A percentile compares a stretch with the other conserved stretches of the same genome.
These are phyloP conservation scores for Chaetomium sp. DNA, from an alignment of 2,329 filamentous ascomycete genomes.

Conservation along the genomic window DNA sequence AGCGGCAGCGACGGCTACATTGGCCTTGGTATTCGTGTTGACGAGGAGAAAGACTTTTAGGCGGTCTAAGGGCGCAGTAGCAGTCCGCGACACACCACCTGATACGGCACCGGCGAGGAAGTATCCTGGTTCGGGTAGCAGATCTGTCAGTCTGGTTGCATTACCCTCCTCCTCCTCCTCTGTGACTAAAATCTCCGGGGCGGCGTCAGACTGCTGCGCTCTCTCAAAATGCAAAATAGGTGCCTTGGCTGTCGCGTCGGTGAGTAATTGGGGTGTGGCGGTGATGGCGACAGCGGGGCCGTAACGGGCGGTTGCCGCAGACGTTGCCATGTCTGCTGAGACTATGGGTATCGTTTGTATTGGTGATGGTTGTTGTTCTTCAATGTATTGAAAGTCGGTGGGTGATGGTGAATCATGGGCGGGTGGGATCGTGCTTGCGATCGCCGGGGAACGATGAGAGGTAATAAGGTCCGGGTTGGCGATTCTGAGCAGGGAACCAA, in stretches of 20 bases:
- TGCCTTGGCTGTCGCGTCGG: conserved; percentile 11
- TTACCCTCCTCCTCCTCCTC: conserved; percentile 31
- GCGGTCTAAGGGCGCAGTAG: conserved; percentile 91
- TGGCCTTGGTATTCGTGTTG: conserved; percentile 61
- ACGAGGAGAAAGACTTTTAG: conserved; percentile 97
- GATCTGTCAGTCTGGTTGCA: conserved; percentile 54
- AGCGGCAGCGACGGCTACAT: conserved; percentile 56
- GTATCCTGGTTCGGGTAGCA: conserved; percentile 88
- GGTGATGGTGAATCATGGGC: background rate
- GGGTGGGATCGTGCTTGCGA: conserved; percentile 29
- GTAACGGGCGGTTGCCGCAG: conserved; percentile 11
- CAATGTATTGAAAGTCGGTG: background rate
- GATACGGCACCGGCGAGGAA: conserved; percentile 93
- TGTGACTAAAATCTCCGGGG: conserved; percentile 24
- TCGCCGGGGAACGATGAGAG: conserved; percentile 9
- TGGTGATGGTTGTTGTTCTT: background rate
- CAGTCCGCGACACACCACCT: conserved; percentile 89
- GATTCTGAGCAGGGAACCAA: conserved; percentile 68
- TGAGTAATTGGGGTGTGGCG: conserved; percentile 4
- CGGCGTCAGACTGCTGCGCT: conserved; percentile 16
- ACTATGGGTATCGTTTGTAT: background rate
- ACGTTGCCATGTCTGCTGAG: conserved; percentile 11
- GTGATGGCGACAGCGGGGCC: conserved; percentile 5
- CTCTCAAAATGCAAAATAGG: conserved; percentile 16
- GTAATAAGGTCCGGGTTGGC: conserved; percentile 34